Conservation (phyloP, 78 protist genomes). For the Dictyostelium firmibasis region DNA sequence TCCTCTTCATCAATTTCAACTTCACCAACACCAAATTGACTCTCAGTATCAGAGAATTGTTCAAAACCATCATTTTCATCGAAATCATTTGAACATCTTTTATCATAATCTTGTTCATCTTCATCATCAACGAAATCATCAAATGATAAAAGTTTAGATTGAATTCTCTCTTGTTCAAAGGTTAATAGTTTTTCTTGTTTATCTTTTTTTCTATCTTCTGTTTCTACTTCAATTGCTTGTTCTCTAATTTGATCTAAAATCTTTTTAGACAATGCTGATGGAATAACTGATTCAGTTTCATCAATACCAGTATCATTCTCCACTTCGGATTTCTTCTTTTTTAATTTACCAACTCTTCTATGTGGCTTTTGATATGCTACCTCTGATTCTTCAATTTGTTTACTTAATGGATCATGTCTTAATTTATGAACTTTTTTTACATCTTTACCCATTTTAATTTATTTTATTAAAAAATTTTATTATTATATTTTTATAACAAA, state of each 20-base stretch:
- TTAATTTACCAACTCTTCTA: slow-evolving; percentile 25
- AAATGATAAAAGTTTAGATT: background rate
- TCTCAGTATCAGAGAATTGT: slow-evolving; percentile 12
- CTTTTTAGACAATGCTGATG: slow-evolving; percentile 37
- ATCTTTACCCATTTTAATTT: slow-evolving; percentile 36
- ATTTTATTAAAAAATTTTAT: no score
- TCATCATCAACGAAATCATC: slow-evolving; percentile 71
- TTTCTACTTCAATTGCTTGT: slow-evolving; percentile 70
- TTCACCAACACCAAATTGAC: slow-evolving; percentile 29
- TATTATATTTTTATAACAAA: background rate
- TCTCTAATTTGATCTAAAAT: slow-evolving; percentile 53
- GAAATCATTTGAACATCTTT: background rate
- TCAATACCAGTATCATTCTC: slow-evolving; percentile 5
- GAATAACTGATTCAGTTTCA: slow-evolving; percentile 29
- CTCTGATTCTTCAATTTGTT: slow-evolving; percentile 76
- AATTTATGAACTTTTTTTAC: background rate
- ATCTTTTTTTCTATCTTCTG: slow-evolving; percentile 29
- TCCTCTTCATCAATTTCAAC: slow-evolving; percentile 83
- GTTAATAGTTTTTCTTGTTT: background rate
- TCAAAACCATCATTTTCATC: slow-evolving; percentile 57
- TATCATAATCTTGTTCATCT: background rate
- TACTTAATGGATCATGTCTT: slow-evolving; percentile 78
- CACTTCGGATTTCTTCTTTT: background rate
- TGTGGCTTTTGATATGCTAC: slow-evolving; percentile 2
- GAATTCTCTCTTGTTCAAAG: slow-evolving; percentile 10